Conservation (phyloP, 2,329 filamentous ascomycete species). For the Trichoderma atrobrunneum region DNA sequence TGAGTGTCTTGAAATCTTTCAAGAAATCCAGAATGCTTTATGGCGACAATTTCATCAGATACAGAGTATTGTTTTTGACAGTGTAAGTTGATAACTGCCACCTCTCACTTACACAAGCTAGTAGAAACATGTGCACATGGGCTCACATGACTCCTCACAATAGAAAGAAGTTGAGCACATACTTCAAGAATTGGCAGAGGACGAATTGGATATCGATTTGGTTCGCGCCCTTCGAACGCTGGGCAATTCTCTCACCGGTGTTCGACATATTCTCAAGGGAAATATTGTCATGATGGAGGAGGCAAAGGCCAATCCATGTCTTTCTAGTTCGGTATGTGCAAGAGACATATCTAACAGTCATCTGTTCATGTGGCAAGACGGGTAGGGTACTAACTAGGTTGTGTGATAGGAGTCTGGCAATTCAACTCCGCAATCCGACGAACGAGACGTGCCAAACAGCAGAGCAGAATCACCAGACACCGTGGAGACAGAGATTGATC, state of each 20-base stretch:
- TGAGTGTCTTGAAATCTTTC: background rate
- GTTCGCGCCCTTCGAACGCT: background rate
- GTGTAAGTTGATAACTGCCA: background rate
- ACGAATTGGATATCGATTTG: background rate
- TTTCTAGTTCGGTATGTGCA: background rate
- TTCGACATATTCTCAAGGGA: background rate
- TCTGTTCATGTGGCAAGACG: fast-evolving
- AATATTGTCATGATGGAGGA: conserved; percentile 1
- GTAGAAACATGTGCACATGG: background rate
- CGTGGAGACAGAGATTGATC: background rate
- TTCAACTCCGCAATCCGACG: background rate
- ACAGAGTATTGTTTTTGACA: background rate
- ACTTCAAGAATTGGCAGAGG: background rate
- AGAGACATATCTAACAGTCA: background rate
- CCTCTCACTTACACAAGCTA: background rate
- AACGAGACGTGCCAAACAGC: background rate
- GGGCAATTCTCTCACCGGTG: background rate
- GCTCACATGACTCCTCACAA: background rate
- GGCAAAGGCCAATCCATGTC: background rate
- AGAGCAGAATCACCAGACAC: background rate
- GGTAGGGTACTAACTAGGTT: background rate
- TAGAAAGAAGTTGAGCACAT: background rate
- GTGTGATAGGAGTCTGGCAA: background rate
- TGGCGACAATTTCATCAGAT: background rate
- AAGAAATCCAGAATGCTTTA: background rate